Base-by-base conservation (phyloP, 2,329 filamentous ascomycete genomes). In the Reticulascus tulasneorum region DNA sequence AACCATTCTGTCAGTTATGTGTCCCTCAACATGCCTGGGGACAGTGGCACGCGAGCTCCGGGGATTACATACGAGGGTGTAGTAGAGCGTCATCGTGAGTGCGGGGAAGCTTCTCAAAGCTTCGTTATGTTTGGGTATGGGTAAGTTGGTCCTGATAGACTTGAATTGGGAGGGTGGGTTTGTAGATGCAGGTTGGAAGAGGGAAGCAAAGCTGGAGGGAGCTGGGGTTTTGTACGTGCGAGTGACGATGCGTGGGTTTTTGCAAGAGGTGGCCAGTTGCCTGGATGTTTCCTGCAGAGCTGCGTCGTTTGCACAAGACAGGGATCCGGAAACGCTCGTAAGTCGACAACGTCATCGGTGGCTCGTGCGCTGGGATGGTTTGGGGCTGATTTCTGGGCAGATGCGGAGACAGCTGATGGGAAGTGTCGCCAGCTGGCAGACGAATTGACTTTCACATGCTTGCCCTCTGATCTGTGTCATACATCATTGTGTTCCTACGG, bases 21-120 rank as follows among this genome's bases (percentile, higher is more conserved):
- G 22, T 23, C 12, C 40, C 13, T 40, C 35, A 15, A n/a, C 20
- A 18, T 13, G 11, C 28, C 15, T 10, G 17, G 12, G 29, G 29
- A 18, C 18, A 10, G 24, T 23, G 15, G 16, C 17, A 15, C 15
- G 21, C n/a, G 29, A 3, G 4, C 23, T n/a, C 9, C 15, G n/a
- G 24, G 16, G 13, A 10, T 18, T 8, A 55, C 68, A 35, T 59
- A 75, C 71, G 45, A 76, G 60, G 40, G 66, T 72, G 61, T 74
- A 75, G 64, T 76, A 75, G 56, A 76, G 72, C 59, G 72, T 76
- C 72, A 76, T 76, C 36, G 54, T 72, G 61, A 55, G 33, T 45
- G 41, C 30, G 42, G 42, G 35, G 42, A 37, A 38, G 34, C 31
- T 39, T 22, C 13, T 32, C 11, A 27, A 24, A 31, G 21, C 24